phyloP scores from a whole-genome alignment of 768 basidiomycete species.

The Hydnum rufescens region DNA sequence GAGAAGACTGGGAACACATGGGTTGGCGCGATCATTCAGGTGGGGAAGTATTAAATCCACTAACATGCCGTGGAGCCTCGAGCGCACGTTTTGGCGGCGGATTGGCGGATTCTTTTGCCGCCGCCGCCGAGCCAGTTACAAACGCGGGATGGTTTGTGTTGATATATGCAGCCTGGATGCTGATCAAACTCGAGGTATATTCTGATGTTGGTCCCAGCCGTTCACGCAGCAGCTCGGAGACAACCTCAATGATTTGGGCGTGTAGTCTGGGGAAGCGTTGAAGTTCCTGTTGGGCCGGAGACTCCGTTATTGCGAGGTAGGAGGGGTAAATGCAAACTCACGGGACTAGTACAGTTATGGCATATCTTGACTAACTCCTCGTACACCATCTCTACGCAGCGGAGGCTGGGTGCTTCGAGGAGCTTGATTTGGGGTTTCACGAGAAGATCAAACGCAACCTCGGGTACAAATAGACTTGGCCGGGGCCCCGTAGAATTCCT shows the following conservation, averaged over 20 bases:
- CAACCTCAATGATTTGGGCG: slow-evolving; percentile 83
- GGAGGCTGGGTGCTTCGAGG: slow-evolving; percentile 77
- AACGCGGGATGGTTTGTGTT: slow-evolving; percentile 98
- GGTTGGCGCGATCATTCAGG: too few species aligned
- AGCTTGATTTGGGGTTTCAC: slow-evolving; percentile 98
- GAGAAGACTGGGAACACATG: neutral
- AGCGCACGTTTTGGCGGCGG: too few species aligned
- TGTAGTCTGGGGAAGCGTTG: slow-evolving; percentile 90
- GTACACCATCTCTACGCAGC: slow-evolving; percentile 95
- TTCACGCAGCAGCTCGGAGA: slow-evolving; percentile 90
- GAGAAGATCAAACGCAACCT: slow-evolving; percentile 87
- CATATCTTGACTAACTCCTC: slow-evolving; percentile 99
- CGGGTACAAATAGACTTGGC: slow-evolving; percentile 91
- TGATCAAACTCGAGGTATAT: slow-evolving; percentile 89
- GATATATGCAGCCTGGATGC: slow-evolving; percentile 97
- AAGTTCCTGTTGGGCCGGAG: slow-evolving; percentile 43
- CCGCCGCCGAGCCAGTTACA: slow-evolving; percentile 62
- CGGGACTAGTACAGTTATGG: slow-evolving; percentile 87
- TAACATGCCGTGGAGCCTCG: too few species aligned
- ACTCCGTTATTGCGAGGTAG: neutral
- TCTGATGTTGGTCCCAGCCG: slow-evolving; percentile 90
- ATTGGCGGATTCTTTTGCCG: too few species aligned
- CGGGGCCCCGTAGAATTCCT: slow-evolving; percentile 94
- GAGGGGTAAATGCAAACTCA: slow-evolving; percentile 21
- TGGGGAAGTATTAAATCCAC: too few species aligned